Conservation (phyloP, 2,329 filamentous ascomycete species). For the Phymatotrichopsis omnivora region DNA sequence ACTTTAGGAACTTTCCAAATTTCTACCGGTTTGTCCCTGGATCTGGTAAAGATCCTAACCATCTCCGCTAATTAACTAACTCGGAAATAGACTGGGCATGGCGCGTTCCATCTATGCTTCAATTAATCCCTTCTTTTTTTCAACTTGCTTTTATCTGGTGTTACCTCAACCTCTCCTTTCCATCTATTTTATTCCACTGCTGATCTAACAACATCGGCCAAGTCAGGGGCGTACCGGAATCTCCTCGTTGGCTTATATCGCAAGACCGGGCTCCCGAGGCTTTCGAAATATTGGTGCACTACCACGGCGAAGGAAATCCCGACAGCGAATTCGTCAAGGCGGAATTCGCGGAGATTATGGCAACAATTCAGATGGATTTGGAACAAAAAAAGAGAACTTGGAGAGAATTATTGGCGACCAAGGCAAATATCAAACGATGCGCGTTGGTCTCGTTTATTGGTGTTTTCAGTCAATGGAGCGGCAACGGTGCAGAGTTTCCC, state of each 20-base stretch:
- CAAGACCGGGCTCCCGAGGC: slow-evolving; percentile 45
- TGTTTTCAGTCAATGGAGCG: slow-evolving; percentile 17
- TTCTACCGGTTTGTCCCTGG: slow-evolving; percentile 32
- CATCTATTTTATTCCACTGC: background rate
- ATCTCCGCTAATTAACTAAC: background rate
- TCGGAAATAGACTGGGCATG: slow-evolving; percentile 39
- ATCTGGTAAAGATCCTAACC: background rate
- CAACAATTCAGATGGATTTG: slow-evolving; percentile 40
- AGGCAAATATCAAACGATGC: slow-evolving; percentile 36
- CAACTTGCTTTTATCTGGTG: slow-evolving; percentile 42
- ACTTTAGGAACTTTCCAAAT: slow-evolving; percentile 42
- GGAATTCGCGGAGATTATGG: slow-evolving; percentile 44
- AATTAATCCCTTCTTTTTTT: slow-evolving; percentile 40
- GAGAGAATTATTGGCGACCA: slow-evolving; percentile 38
- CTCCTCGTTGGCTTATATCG: slow-evolving; percentile 47
- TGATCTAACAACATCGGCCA: no score
- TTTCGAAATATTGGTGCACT: slow-evolving; percentile 43
- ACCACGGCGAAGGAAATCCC: slow-evolving; percentile 42
- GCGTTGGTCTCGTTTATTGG: slow-evolving; percentile 21
- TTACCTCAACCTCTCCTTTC: background rate
- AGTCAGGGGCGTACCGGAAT: slow-evolving; percentile 45
- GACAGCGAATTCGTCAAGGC: slow-evolving; percentile 40
- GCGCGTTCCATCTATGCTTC: slow-evolving; percentile 46
- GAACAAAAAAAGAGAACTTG: slow-evolving; percentile 38
- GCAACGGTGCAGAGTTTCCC: slow-evolving; percentile 8